Evolutionary conservation across 108 stramenopile species (phyloP).

Genomic region (Fragilaria crotonensis): DNA sequence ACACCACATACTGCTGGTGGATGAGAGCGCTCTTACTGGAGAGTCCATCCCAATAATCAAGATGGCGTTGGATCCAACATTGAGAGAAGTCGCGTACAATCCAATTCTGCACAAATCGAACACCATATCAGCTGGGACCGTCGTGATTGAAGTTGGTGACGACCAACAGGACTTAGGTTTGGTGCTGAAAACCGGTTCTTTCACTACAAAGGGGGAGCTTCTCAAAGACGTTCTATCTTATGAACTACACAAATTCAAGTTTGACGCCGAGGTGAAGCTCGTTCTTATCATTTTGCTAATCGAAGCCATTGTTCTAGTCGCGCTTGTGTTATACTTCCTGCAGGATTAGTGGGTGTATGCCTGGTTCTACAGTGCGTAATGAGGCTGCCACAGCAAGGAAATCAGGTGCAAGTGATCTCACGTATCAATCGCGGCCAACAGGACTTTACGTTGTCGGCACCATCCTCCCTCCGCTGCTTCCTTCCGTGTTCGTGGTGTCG

Average conservation of each 20-base stretch:
- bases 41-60: conserved; percentile 57
- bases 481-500: conserved; percentile 61
- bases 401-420: neutral
- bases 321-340: conserved; percentile 25
- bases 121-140: conserved; percentile 60
- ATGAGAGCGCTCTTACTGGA: conserved; percentile 62
- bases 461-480: conserved; percentile 44
- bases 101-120: conserved; percentile 30
- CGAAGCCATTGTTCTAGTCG: conserved; percentile 34
- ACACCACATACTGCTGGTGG: conserved; percentile 29
- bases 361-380: conserved; percentile 44
- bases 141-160: conserved; percentile 33
- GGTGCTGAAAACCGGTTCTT: conserved; percentile 48
- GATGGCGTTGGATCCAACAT: conserved; percentile 30
- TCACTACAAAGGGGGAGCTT: conserved; percentile 51
- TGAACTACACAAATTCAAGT: conserved; percentile 59
- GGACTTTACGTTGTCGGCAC: conserved; percentile 26
- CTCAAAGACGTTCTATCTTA: conserved; percentile 51
- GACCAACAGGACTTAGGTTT: conserved; percentile 24
- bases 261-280: conserved; percentile 51
- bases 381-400: neutral
- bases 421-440: too few relatives aligned
- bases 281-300: conserved; percentile 41
- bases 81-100: conserved; percentile 16
- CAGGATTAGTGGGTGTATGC: conserved; percentile 43